phyloP scores from a whole-genome alignment of 2,329 filamentous ascomycete genomes.

The Stromatinia cepivora region DNA sequence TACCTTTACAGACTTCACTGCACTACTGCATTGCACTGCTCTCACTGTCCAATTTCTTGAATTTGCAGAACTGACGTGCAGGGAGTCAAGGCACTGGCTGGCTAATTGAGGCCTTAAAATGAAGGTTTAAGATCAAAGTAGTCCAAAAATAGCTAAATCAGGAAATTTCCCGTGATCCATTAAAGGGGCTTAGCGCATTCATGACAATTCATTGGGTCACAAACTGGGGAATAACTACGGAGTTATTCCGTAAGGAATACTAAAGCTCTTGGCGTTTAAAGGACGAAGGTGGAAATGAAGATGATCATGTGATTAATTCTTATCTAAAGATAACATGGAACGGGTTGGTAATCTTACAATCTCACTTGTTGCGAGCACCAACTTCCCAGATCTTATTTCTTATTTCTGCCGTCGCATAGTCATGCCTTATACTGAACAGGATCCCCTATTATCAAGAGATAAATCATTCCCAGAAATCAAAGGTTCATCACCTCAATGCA shows the following conservation, averaged over 20 bases:
- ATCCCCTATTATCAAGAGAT: constrained; percentile 38
- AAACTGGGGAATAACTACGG: neutral
- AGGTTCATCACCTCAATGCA: constrained; percentile 32
- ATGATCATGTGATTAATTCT: neutral
- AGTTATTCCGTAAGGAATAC: neutral
- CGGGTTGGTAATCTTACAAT: neutral
- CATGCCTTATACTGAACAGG: constrained; percentile 32
- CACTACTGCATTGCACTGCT: too few species aligned
- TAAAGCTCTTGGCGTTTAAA: neutral
- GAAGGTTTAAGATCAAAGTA: neutral
- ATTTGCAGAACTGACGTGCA: neutral
- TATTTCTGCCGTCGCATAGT: neutral
- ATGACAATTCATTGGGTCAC: neutral
- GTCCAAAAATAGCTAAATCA: constrained; percentile 12
- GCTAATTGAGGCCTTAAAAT: neutral
- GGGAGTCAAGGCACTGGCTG: neutral
- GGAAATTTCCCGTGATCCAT: constrained; percentile 10
- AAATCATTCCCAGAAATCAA: constrained; percentile 37
- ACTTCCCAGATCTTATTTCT: neutral
- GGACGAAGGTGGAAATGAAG: neutral
- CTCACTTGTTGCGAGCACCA: neutral
- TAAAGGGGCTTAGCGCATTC: constrained; percentile 18
- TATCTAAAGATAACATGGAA: neutral
- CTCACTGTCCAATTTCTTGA: neutral
- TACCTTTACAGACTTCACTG: neutral